phyloP scores from a whole-genome alignment of 495 filamentous ascomycete genomes.

The Penicillium nucicola region DNA sequence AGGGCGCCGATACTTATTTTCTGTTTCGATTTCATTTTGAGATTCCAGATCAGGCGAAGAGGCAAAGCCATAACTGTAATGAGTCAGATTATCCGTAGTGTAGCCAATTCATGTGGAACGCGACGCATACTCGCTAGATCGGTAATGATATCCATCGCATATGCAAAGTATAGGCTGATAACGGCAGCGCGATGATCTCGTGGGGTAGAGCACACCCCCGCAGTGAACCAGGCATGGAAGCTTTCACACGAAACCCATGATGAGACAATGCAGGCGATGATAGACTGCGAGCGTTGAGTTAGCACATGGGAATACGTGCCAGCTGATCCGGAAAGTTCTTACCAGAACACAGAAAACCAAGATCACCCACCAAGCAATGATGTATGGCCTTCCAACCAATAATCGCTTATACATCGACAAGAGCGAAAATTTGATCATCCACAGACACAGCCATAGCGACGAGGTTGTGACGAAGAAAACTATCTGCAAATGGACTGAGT shows the following conservation, averaged over 20 bases:
- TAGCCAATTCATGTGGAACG: too few species aligned
- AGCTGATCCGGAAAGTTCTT: conserved; percentile 11
- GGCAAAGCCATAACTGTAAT: conserved; percentile 49
- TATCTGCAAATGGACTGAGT: conserved; percentile 24
- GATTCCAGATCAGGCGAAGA: conserved; percentile 45
- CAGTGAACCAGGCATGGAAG: conserved; percentile 39
- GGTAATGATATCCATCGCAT: conserved; percentile 39
- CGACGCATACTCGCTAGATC: conserved; percentile 39
- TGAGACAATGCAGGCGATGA: conserved; percentile 35
- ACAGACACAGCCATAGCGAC: conserved; percentile 44
- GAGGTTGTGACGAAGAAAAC: conserved; percentile 43
- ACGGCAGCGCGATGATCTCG: conserved; percentile 33
- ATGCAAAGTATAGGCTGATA: conserved; percentile 40
- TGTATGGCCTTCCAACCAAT: conserved; percentile 20
- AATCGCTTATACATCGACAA: conserved; percentile 42
- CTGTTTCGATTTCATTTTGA: conserved; percentile 41
- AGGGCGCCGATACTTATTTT: conserved; percentile 46
- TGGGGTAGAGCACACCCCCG: conserved; percentile 24
- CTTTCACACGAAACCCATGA: conserved; percentile 34
- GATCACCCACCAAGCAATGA: conserved; percentile 36
- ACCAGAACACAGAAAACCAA: conserved; percentile 33
- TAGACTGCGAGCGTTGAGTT: conserved; percentile 9
- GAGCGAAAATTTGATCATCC: conserved; percentile 45
- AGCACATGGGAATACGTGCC: too few species aligned
- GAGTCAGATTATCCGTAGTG: neutral